phyloP scores from a whole-genome alignment of 1,284 basidiomycete genomes.

The Abortiporus biennis region DNA sequence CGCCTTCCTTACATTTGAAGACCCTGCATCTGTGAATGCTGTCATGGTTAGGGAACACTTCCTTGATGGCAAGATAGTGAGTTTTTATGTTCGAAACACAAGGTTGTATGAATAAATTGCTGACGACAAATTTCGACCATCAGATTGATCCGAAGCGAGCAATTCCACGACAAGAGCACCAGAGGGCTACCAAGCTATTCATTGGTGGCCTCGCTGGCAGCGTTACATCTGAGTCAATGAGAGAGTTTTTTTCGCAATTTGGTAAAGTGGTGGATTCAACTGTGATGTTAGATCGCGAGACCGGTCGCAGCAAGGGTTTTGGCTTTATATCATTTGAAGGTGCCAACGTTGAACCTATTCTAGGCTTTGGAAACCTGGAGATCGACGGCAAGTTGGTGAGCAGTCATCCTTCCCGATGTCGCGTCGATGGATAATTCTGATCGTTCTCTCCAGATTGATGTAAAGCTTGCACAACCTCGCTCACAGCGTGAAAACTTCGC shows the following conservation, averaged over 20 bases:
- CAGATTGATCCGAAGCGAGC: constrained; percentile 99
- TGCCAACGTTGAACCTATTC: constrained; percentile 78
- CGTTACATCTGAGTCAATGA: constrained; percentile 92
- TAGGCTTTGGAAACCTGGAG: constrained; percentile 81
- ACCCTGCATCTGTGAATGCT: constrained; percentile 71
- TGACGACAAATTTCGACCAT: constrained; percentile 3
- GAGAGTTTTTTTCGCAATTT: constrained; percentile 85
- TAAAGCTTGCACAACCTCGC: constrained; percentile 88
- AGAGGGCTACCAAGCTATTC: constrained; percentile 89
- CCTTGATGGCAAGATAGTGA: constrained; percentile 88
- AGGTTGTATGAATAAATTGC: constrained; percentile 75
- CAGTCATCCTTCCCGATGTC: constrained; percentile 13
- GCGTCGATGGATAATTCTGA: constrained; percentile 9
- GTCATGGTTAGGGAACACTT: constrained; percentile 84
- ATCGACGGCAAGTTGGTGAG: constrained; percentile 89
- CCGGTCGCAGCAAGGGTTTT: constrained; percentile 93
- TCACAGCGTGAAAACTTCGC: constrained; percentile 62
- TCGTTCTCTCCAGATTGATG: constrained; percentile 68
- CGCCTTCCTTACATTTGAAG: constrained; percentile 91
- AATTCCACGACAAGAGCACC: constrained; percentile 92
- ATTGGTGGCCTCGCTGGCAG: constrained; percentile 91
- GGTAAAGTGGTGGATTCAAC: constrained; percentile 96
- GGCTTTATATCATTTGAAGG: constrained; percentile 97
- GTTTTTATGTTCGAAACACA: constrained; percentile 76
- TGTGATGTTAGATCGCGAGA: constrained; percentile 98